Evolutionary conservation across 805 yeast species (phyloP), one percentile per base, ranked within the genome.

Genomic region (Kodamaea restingae): DNA sequence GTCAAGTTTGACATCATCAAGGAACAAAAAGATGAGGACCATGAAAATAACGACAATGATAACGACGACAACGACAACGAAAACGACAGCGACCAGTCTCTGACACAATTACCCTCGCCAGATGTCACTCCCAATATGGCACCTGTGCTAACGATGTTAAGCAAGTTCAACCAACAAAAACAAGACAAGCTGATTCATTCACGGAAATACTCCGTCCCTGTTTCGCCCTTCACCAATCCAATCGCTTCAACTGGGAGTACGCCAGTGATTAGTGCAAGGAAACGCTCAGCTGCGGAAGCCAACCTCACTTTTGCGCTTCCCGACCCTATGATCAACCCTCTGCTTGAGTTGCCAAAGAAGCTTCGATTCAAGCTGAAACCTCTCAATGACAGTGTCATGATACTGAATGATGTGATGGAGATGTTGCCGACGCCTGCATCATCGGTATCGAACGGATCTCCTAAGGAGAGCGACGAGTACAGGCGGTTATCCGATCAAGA

Each of bases 121-220:
- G 64, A 56, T n/a, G 50, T 60, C 11, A 63, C 68, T 1, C 70
- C 70, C 5, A 63, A 62, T 28, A 61, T 63, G 49, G 58, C 63
- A 2, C 68, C 68, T 8, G 52, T 60, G 20, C 50, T 63, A 27
- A 46, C 63, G 7, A 46, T 60, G 45, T 50, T 61, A 31, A 53
- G 55, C 39, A 56, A 57, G 37, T 52, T 53, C 38, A 42, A 40
- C 12, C 30, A 40, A 26, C 35, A 39, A 17, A 26, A 28, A 36
- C 33, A 28, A 21, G 12, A 21, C 31, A 36, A 15, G 15, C 40
- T 26, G 22, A 46, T 32, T 39, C 12, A 24, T 35, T 7, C 39
- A 20, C 22, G 46, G 15, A 46, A 40, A 18, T 21, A 40, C 18
- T 51, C 60, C 18, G 44, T 39, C 6, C 52, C 55, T 12, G 42